Evolutionary conservation across 1,284 basidiomycete genomes (phyloP).

Genomic region (Rhodotorula sp.): DNA sequence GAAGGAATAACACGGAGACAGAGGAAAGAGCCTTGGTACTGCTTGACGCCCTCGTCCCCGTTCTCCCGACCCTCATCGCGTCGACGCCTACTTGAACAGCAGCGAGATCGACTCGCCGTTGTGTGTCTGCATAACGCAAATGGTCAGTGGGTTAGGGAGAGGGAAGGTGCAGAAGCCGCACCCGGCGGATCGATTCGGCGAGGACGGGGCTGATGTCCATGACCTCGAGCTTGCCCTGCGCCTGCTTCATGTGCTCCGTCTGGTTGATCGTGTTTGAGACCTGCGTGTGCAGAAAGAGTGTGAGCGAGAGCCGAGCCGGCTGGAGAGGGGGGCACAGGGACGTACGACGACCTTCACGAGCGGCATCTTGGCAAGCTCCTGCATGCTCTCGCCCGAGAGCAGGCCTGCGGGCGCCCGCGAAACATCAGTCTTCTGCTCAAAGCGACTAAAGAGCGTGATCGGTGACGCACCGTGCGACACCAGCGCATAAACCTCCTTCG

Average conservation of each 20-base stretch:
- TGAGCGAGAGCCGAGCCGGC: not conserved
- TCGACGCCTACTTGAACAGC: slow-evolving; percentile 33
- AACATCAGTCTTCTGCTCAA: not conserved
- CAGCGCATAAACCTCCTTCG: slow-evolving; percentile 81
- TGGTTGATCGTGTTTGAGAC: slow-evolving; percentile 79
- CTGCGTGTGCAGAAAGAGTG: slow-evolving; percentile 47
- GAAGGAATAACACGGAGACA: not conserved
- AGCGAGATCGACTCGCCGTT: slow-evolving; percentile 72
- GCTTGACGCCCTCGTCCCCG: not conserved
- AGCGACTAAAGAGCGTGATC: no score
- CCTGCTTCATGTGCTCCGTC: slow-evolving; percentile 56
- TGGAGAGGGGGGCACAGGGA: slow-evolving; percentile 43
- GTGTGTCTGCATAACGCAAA: slow-evolving; percentile 62
- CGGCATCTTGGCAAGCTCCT: slow-evolving; percentile 72
- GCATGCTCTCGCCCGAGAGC: slow-evolving; percentile 80
- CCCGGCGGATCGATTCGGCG: slow-evolving; percentile 88
- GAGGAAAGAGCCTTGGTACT: slow-evolving; percentile 2
- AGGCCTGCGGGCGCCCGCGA: slow-evolving; percentile 61
- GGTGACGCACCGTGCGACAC: slow-evolving; percentile 78
- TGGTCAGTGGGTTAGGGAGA: no score
- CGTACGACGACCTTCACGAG: slow-evolving; percentile 83
- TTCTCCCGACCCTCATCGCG: not conserved
- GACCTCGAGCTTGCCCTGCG: slow-evolving; percentile 56
- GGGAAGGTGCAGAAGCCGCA: slow-evolving; percentile 14
- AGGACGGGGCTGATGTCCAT: slow-evolving; percentile 89